These are phyloP conservation scores for Daldinia eschscholtzii DNA, from an alignment of 2,329 filamentous ascomycete genomes.

Conservation along the genomic window DNA sequence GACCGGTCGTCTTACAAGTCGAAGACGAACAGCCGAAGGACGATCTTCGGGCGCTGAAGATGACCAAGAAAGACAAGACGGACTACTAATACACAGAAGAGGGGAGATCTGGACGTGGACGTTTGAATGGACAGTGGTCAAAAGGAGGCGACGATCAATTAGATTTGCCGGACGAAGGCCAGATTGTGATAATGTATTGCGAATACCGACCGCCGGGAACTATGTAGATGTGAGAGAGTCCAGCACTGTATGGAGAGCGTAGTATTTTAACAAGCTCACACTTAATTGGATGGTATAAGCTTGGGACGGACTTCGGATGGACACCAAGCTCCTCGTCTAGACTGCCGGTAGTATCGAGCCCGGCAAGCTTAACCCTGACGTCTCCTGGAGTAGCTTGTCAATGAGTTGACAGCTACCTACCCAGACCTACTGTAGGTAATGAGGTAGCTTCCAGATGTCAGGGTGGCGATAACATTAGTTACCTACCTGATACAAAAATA, in stretches of 20 bases:
- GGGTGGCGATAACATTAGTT: not conserved
- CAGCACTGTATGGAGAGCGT: constrained; percentile 22
- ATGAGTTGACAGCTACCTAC: constrained; percentile 1
- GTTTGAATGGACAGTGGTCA: constrained; percentile 29
- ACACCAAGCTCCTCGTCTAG: constrained; percentile 8
- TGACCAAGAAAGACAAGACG: constrained; percentile 1
- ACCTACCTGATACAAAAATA: not conserved
- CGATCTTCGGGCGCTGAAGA: not conserved
- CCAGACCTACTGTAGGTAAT: not conserved
- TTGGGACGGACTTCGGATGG: constrained; percentile 9
- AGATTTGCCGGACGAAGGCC: constrained; percentile 40
- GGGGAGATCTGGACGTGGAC: constrained; percentile 27
- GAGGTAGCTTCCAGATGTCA: constrained; percentile 13
- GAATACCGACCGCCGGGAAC: constrained; percentile 35
- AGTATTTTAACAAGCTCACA: constrained; percentile 5
- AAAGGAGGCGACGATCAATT: constrained; percentile 39
- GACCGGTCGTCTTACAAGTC: not conserved
- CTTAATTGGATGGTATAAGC: constrained; percentile 14
- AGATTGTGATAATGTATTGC: constrained; percentile 27
- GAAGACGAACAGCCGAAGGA: constrained; percentile 27
- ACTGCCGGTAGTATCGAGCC: constrained; percentile 25
- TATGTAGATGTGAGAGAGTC: constrained; percentile 13
- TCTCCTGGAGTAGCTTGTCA: constrained; percentile 4
- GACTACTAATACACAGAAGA: constrained; percentile 3
- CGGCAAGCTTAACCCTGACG: constrained; percentile 8